Evolutionary conservation across 2,329 filamentous ascomycete species (phyloP), one percentile per base, ranked within the genome.

Genomic region (Fusarium sp.): DNA sequence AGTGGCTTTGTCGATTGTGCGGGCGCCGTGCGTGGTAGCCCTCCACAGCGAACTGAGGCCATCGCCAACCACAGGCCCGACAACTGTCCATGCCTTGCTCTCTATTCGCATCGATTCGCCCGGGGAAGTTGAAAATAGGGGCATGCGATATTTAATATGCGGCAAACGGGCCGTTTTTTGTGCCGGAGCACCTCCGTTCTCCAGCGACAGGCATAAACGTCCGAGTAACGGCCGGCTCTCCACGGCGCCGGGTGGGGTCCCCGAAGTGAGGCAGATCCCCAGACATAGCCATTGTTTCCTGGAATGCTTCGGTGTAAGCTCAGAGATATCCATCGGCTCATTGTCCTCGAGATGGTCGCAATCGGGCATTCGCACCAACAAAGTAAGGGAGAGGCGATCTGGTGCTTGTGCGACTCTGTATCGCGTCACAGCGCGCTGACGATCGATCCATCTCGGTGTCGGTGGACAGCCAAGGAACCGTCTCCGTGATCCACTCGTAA

Each of bases 181-280:
- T 50, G 50, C 44, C 63, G 57, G 68, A 71, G 53, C 40, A 47
- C 7, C 51, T 55, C 52, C 40, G 65, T 66, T 72, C 68, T 31
- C 69, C 69, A 72, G 62, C 58, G 58, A 62, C 70, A 70, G 59
- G 72, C 72, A 74, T 74, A 60, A 74, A 72, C 41, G 52, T 67
- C 72, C 72, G 72, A 74, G 65, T 70, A 74, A 73, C 60, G 68
- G 65, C 68, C 68, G 68, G 39, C 65, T 71, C 68, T 72, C 68
- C 68, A 70, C 61, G 68, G 68, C 57, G 48, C 68, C 68, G 68
- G 53, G 65, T 71, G 68, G 60, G 55, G 51, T 30, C 48, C 54
- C 58, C 63, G 67, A 65, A 55, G 70, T 68, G 46, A 68, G 54
- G 64, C 64, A 65, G 60, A 62, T 62, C 64, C 60, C 41, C 7